Conservation (phyloP, 2,329 filamentous ascomycete species). For the Apiospora rasikravindrae region DNA sequence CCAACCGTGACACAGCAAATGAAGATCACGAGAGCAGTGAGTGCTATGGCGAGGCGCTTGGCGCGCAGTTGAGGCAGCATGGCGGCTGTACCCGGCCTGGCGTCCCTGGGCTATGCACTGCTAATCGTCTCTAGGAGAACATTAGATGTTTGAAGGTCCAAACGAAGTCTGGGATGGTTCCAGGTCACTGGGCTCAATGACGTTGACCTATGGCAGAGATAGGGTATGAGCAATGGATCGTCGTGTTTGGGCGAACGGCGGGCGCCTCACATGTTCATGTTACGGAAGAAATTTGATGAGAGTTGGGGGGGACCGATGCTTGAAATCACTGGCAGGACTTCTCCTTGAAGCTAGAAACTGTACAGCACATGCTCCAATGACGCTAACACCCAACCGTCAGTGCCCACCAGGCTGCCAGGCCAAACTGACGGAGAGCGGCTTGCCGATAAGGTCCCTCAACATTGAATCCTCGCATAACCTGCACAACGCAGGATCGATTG, state of each 20-base stretch:
- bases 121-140: neutral
- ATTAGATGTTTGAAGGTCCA: neutral
- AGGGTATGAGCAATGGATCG: neutral
- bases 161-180: neutral
- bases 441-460: neutral
- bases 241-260: neutral
- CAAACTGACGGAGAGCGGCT: neutral
- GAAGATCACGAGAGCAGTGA: neutral
- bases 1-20: neutral
- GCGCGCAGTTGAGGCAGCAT: conserved; percentile 14
- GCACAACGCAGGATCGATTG: neutral
- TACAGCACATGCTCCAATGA: neutral
- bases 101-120: too few species aligned
- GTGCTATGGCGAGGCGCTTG: neutral
- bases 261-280: neutral
- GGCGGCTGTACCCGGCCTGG: neutral
- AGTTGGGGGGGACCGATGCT: neutral
- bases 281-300: neutral
- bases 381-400: neutral
- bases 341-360: neutral
- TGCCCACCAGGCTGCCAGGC: neutral
- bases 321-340: neutral
- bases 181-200: neutral
- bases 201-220: neutral
- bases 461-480: neutral